Evolutionary conservation across 495 filamentous ascomycete species (phyloP).

Genomic region (Aspergillus homomorphus): DNA sequence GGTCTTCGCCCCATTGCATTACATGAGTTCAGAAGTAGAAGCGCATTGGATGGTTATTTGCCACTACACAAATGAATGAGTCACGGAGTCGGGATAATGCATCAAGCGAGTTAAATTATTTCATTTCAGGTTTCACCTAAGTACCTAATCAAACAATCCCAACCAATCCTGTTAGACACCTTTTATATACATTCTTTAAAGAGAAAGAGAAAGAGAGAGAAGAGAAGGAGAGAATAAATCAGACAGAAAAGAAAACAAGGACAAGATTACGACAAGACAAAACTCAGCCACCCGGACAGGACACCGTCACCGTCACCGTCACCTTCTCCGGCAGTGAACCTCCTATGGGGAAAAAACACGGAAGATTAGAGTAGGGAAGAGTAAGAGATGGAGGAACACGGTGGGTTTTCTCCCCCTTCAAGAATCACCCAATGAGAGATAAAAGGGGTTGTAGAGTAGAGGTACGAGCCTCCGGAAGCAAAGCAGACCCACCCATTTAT

Average conservation of each 20-base stretch:
- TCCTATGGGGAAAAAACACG: no score
- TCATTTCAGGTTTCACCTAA: no score
- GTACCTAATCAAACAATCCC: not conserved
- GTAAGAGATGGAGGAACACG: no score
- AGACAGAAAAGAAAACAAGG: not conserved
- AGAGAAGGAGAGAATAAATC: constrained; percentile 7
- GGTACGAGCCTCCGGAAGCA: no score
- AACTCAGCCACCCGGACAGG: not conserved
- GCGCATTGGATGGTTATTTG: no score
- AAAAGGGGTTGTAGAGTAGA: no score
- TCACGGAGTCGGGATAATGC: not conserved
- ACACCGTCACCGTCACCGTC: not conserved
- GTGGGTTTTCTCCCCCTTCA: no score
- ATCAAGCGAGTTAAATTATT: not conserved
- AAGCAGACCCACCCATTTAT: not conserved
- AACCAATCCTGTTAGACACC: not conserved
- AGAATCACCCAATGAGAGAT: no score
- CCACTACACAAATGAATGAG: no score
- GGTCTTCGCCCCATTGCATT: no score
- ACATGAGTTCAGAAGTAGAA: not conserved
- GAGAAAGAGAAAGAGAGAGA: not conserved
- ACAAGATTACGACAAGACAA: not conserved
- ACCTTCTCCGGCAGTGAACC: no score
- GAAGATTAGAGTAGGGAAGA: no score
- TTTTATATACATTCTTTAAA: not conserved